Conservation (phyloP, 1,139 yeast species). For the Geotrichum fermentans region DNA sequence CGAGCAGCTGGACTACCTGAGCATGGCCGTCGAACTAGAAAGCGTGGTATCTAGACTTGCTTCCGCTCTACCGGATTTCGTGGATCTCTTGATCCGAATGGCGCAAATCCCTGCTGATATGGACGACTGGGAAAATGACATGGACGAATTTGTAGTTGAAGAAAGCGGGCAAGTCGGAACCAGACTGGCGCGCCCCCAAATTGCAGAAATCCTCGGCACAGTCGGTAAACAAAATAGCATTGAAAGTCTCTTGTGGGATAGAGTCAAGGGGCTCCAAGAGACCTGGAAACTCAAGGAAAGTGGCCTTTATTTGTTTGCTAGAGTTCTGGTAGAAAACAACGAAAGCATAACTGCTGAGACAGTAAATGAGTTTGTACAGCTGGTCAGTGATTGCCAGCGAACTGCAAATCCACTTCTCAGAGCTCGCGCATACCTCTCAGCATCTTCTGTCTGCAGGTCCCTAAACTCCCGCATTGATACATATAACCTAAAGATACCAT, state of each 20-base stretch:
- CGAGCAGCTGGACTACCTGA: slow-evolving; percentile 7
- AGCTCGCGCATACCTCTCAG: slow-evolving; percentile 26
- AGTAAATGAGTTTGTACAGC: slow-evolving; percentile 13
- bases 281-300: slow-evolving; percentile 20
- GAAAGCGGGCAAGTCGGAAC: too few relatives aligned
- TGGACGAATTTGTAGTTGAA: slow-evolving; percentile 60
- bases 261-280: background rate
- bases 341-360: slow-evolving; percentile 11
- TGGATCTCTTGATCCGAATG: slow-evolving; percentile 22
- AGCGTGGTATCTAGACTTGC: background rate
- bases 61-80: slow-evolving; percentile 13
- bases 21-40: slow-evolving; percentile 9
- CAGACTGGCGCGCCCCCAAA: slow-evolving; percentile 27
- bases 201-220: slow-evolving; percentile 25
- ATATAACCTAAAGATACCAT: slow-evolving; percentile 14
- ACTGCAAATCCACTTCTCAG: slow-evolving; percentile 21
- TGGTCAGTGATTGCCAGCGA: slow-evolving; percentile 10
- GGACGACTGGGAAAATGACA: slow-evolving; percentile 45
- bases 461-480: slow-evolving; percentile 17
- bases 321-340: slow-evolving; percentile 14
- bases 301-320: slow-evolving; percentile 19
- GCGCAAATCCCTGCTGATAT: slow-evolving; percentile 32
- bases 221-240: background rate
- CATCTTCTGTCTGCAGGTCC: slow-evolving; percentile 23
- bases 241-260: slow-evolving; percentile 9